Evolutionary conservation across 83 land plant species (phyloP), one percentile per base, ranked within the genome.

Genomic region (Thuja plicata): DNA sequence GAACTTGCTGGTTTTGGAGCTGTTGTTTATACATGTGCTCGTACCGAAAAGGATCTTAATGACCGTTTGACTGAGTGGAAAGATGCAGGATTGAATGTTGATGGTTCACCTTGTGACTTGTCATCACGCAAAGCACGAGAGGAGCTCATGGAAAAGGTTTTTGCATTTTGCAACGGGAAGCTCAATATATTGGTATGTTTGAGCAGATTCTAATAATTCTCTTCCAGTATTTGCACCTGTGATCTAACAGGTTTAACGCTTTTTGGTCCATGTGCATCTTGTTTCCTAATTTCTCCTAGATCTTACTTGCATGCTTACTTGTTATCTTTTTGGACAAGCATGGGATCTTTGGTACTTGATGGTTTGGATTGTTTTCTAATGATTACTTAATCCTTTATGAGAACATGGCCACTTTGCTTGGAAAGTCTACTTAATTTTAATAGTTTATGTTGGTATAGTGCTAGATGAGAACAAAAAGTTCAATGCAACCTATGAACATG

Each of bases 1-100:
- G 97, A 95, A 57, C 89, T 95, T 10, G 94, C 92, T 70, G 89
- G 88, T 35, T 70, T 95, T 30, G 97, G 97, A 27, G 95, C 94
- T 9, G 19, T 57, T 2, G 92, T 94, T 2, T 90, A 95, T 88
- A 93, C 95, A 0, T 95, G 97, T 85, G 89, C 92, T 30, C 87
- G 93, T 21, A 90, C 90, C 37, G 91, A 88, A 66, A 84, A 19
- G 12, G 93, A 91, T 87, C 93, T 95, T 38, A 74, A 93, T n/a
- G 45, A 90, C 27, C 87, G 91, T 88, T 87, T 95, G 81, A 24
- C 74, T 11, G 91, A 88, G 15, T 94, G 97, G 95, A 40, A 85
- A 5, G 86, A 27, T 1, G 87, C 79, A 76, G 16, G 16, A 8
- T 32, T 76, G 40, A 13, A 76, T 34, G 79, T 76, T 76, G 34